A percentile compares a stretch with the other conserved stretches of the same genome.
Evolutionary conservation across 257 asterid genomes (phyloP).

Genomic region (Jacaranda mimosifolia): DNA sequence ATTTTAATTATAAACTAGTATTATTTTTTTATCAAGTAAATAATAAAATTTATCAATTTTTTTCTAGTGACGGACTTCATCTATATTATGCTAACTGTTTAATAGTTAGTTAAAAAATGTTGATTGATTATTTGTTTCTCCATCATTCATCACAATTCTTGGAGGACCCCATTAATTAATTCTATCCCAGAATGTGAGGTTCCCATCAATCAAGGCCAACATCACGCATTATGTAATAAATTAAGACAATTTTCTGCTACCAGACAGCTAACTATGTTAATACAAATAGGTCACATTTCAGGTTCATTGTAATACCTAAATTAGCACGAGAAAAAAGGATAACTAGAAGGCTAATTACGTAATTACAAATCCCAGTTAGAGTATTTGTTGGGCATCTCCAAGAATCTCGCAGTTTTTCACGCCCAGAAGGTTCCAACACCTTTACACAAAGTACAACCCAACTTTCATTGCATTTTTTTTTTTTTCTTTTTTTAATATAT

Average conservation of each 20-base stretch:
- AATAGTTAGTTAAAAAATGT: neutral
- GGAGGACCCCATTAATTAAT: conserved; percentile 19
- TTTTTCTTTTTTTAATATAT: neutral
- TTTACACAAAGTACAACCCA: conserved; percentile 35
- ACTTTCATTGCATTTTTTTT: neutral
- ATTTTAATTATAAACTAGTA: neutral
- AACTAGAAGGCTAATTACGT: conserved; percentile 11
- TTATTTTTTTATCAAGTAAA: neutral
- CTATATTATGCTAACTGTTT: neutral
- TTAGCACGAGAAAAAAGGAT: neutral
- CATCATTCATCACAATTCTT: neutral
- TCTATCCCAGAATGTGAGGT: neutral
- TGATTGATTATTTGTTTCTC: neutral
- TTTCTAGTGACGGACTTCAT: neutral
- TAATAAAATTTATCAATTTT: neutral
- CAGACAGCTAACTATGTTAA: neutral
- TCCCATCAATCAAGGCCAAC: neutral
- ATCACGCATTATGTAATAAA: neutral
- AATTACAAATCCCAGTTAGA: conserved; percentile 1
- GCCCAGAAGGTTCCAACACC: conserved; percentile 30
- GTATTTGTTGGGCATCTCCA: conserved; percentile 40
- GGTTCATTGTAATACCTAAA: neutral
- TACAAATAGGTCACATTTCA: neutral
- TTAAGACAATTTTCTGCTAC: neutral
- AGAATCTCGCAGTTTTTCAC: conserved; percentile 44